Percentiles rank a stretch among this genome's conserved stretches.
phyloP scores from a whole-genome alignment of 2,329 filamentous ascomycete species.

The Zymoseptoria crescenta region DNA sequence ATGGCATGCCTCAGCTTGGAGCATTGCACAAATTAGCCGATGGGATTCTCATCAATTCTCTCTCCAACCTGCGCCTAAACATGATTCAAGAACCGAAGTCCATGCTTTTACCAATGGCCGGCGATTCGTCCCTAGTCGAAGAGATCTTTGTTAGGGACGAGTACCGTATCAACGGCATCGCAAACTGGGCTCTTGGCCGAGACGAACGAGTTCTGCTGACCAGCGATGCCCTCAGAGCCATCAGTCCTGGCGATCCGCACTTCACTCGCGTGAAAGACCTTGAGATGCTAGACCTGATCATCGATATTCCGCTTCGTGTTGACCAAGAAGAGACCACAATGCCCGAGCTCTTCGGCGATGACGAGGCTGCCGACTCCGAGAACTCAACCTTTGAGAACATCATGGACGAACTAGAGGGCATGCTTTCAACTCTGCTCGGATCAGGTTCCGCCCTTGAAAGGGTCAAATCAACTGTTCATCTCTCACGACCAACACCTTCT shows the following conservation, averaged over 20 bases:
- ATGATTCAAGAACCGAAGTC: constrained; percentile 52
- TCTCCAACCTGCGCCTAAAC: constrained; percentile 55
- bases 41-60: constrained; percentile 53
- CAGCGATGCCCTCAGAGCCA: constrained; percentile 58
- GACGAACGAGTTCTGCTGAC: constrained; percentile 82
- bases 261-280: constrained; percentile 72
- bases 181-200: constrained; percentile 70
- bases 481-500: background rate
- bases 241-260: constrained; percentile 71
- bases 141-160: constrained; percentile 33
- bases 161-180: constrained; percentile 73
- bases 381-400: constrained; percentile 38
- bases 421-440: constrained; percentile 10
- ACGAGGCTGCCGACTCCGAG: constrained; percentile 7
- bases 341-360: constrained; percentile 1
- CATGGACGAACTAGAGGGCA: constrained; percentile 40
- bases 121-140: constrained; percentile 28
- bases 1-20: constrained; percentile 24
- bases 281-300: constrained; percentile 63
- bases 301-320: constrained; percentile 40
- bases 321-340: background rate
- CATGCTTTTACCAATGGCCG: background rate
- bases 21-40: constrained; percentile 51
- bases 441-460: background rate
- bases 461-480: background rate